Evolutionary conservation across 768 basidiomycete species (phyloP).

Genomic region (Kwoniella dejecticola): DNA sequence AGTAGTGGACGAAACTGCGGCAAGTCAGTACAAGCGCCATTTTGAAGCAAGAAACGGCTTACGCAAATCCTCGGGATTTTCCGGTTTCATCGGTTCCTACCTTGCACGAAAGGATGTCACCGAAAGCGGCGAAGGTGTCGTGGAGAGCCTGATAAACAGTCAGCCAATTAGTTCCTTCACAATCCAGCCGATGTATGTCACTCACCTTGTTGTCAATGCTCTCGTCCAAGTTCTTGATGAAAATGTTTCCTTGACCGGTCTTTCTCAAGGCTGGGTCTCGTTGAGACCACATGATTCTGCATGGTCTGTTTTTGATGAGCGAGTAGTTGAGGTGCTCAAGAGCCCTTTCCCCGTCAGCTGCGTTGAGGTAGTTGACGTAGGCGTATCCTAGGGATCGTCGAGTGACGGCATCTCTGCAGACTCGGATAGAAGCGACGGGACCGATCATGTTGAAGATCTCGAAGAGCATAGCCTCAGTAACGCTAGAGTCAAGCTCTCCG

Average conservation of each 20-base stretch:
- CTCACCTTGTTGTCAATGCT: conserved; percentile 92
- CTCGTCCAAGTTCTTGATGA: conserved; percentile 99
- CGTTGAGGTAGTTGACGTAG: conserved; percentile 98
- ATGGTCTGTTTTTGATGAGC: conserved; percentile 95
- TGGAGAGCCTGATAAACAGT: conserved; percentile 78
- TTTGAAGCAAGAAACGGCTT: conserved; percentile 8
- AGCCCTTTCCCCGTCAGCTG: conserved; percentile 96
- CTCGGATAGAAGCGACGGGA: conserved; percentile 97
- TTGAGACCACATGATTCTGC: conserved; percentile 99
- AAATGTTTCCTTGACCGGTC: conserved; percentile 99
- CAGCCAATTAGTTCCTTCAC: neutral
- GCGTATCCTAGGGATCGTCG: conserved; percentile 99
- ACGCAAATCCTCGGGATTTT: conserved; percentile 87
- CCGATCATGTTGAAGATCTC: conserved; percentile 99
- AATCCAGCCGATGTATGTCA: neutral
- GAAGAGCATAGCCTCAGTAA: conserved; percentile 99
- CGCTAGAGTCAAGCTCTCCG: conserved; percentile 95
- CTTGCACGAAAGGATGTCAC: conserved; percentile 98
- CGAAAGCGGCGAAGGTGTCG: conserved; percentile 98
- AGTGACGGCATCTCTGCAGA: conserved; percentile 99
- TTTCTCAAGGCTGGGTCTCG: conserved; percentile 98
- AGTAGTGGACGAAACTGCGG: conserved; percentile 89
- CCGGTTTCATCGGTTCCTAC: conserved; percentile 96
- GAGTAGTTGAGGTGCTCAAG: conserved; percentile 99
- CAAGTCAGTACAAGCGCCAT: neutral